phyloP scores from a whole-genome alignment of 2,329 filamentous ascomycete genomes.

The Neoarthrinium moseri region DNA sequence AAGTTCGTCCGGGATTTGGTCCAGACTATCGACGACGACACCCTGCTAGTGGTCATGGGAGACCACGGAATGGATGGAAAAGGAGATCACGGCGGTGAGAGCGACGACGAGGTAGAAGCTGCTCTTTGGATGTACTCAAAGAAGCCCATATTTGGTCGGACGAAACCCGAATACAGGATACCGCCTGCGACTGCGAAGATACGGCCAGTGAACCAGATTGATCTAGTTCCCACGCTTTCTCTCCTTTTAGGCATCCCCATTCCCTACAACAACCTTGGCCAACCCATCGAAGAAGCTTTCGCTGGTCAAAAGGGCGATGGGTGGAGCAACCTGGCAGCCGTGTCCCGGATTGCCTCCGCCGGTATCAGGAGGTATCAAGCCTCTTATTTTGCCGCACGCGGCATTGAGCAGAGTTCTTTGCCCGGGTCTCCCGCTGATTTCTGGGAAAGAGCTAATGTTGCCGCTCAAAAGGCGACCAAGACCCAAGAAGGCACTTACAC shows the following conservation, averaged over 20 bases:
- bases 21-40: constrained; percentile 74
- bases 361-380: constrained; percentile 88
- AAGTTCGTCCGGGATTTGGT: constrained; percentile 71
- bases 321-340: constrained; percentile 74
- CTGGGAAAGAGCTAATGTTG: constrained; percentile 52
- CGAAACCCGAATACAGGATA: constrained; percentile 53
- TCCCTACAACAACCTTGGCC: constrained; percentile 92
- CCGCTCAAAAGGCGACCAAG: constrained; percentile 34
- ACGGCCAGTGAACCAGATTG: constrained; percentile 79
- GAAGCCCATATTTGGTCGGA: constrained; percentile 78
- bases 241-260: constrained; percentile 88
- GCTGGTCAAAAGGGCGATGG: constrained; percentile 65
- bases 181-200: constrained; percentile 74
- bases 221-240: constrained; percentile 88
- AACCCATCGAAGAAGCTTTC: constrained; percentile 93
- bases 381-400: constrained; percentile 74
- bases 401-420: constrained; percentile 60
- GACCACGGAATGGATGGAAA: constrained; percentile 98
- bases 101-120: constrained; percentile 91
- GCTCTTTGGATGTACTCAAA: constrained; percentile 99
- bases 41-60: constrained; percentile 93
- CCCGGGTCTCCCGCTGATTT: constrained; percentile 52
- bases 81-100: constrained; percentile 97
- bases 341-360: constrained; percentile 74
- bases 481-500: constrained; percentile 44